Percentiles rank a stretch among this genome's conserved stretches.
These are phyloP conservation scores for Westerdykella aurantiaca DNA, from an alignment of 2,329 filamentous ascomycete species.

Conservation along the genomic window DNA sequence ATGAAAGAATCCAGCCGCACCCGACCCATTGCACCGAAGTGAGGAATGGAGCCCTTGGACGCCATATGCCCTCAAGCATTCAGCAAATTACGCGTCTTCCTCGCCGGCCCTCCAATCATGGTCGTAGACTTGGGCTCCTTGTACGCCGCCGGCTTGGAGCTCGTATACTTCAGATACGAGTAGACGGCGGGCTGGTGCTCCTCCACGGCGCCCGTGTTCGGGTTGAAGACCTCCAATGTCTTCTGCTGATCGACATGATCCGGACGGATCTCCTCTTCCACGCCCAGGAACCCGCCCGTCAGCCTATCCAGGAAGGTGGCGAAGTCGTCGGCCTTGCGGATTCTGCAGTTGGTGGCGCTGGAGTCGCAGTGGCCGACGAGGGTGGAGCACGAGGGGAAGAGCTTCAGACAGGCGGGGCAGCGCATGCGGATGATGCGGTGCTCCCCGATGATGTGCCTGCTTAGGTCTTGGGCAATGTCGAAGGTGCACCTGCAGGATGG, in stretches of 20 bases:
- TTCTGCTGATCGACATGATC: slow-evolving; percentile 25
- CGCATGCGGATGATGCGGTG: slow-evolving; percentile 34
- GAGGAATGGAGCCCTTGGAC: too few relatives aligned
- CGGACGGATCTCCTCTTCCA: slow-evolving; percentile 25
- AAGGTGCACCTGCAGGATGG: slow-evolving; percentile 21
- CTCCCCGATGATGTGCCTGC: slow-evolving; percentile 30
- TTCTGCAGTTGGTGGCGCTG: slow-evolving; percentile 22
- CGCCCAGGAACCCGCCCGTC: slow-evolving; percentile 40
- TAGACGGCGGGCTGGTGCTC: slow-evolving; percentile 20
- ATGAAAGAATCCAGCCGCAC: too few relatives aligned
- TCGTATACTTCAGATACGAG: slow-evolving; percentile 27
- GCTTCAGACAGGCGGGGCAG: slow-evolving; percentile 39
- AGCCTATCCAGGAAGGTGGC: slow-evolving; percentile 34
- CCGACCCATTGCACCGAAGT: too few relatives aligned
- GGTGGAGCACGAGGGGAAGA: slow-evolving; percentile 34
- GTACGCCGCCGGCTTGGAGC: slow-evolving; percentile 28
- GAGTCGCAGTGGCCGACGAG: slow-evolving; percentile 41
- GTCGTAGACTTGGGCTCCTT: slow-evolving; percentile 16
- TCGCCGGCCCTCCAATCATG: slow-evolving; percentile 1
- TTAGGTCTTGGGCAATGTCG: slow-evolving; percentile 23
- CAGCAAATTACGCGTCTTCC: not conserved
- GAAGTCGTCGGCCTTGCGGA: slow-evolving; percentile 35
- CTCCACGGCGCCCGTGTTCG: slow-evolving; percentile 18
- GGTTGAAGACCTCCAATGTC: slow-evolving; percentile 12
- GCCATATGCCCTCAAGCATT: not conserved